These are phyloP conservation scores for Xylaria sp. DNA, from an alignment of 2,329 filamentous ascomycete genomes.

Conservation along the genomic window DNA sequence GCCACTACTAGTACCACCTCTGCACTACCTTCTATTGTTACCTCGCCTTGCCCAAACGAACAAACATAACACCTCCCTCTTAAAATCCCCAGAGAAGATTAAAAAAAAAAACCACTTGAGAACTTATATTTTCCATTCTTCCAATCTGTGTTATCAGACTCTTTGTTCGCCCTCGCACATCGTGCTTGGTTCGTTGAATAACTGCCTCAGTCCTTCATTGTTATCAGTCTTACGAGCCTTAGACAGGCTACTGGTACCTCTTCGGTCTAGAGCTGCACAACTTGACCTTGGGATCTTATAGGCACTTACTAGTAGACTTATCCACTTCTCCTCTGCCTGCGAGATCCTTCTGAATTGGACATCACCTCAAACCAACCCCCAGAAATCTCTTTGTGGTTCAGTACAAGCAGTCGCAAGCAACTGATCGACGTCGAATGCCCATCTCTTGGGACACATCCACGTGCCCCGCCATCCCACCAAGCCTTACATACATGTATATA, in stretches of 20 bases:
- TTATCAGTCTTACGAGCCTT: not conserved
- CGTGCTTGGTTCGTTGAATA: not conserved
- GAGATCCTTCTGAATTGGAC: not conserved
- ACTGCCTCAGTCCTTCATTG: not conserved
- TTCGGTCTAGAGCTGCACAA: not conserved
- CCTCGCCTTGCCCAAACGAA: not conserved
- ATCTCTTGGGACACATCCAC: conserved; percentile 3
- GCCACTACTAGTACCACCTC: too few species aligned
- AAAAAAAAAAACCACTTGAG: not conserved
- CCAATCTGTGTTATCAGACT: not conserved
- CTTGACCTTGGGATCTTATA: not conserved
- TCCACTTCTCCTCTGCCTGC: not conserved
- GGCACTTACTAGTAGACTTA: not conserved
- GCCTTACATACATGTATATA: not conserved
- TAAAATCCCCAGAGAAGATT: not conserved
- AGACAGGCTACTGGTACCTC: too few species aligned
- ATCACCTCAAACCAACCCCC: not conserved
- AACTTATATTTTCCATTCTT: not conserved
- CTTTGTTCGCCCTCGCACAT: too few species aligned
- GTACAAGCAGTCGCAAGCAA: not conserved
- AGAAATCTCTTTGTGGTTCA: not conserved
- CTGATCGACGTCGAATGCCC: not conserved
- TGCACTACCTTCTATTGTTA: too few species aligned
- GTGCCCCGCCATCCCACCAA: conserved; percentile 11
- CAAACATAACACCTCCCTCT: not conserved